phyloP scores from a whole-genome alignment of 768 basidiomycete species.

The Agrocybe pediades region DNA sequence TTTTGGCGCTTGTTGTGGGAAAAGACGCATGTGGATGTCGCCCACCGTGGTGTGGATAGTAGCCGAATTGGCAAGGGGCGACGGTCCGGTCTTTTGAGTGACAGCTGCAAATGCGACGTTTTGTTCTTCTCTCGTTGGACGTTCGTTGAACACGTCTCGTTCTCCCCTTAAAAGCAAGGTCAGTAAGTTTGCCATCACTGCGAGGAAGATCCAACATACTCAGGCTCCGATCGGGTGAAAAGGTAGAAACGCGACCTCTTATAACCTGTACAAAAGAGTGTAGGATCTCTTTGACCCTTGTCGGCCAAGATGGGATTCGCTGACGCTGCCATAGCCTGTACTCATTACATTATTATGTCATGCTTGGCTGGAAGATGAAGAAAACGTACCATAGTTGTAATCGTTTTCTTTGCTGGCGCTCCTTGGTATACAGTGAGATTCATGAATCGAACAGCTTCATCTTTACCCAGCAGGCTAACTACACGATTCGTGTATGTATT shows the following conservation, averaged over 20 bases:
- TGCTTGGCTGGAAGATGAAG: background rate
- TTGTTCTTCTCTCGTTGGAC: conserved; percentile 95
- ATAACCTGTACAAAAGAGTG: conserved; percentile 89
- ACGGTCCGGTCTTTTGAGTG: conserved; percentile 53
- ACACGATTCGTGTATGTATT: conserved; percentile 96
- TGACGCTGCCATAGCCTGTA: conserved; percentile 91
- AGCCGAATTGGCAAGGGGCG: conserved; percentile 74
- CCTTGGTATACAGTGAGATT: conserved; percentile 93
- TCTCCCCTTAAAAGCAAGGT: no score
- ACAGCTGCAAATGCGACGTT: conserved; percentile 72
- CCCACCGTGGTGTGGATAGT: conserved; percentile 96
- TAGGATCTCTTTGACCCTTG: conserved; percentile 84
- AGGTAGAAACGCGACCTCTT: conserved; percentile 93
- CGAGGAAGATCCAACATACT: conserved; percentile 51
- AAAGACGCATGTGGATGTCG: conserved; percentile 87
- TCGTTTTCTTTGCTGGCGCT: conserved; percentile 79
- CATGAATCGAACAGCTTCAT: conserved; percentile 89
- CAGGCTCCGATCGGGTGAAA: conserved; percentile 89
- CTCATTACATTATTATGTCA: background rate
- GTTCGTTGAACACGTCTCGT: conserved; percentile 97
- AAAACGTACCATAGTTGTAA: conserved; percentile 76
- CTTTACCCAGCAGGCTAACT: conserved; percentile 85
- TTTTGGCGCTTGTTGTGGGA: conserved; percentile 91
- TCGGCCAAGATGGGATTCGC: conserved; percentile 93
- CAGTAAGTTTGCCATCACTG: conserved; percentile 86